Base-by-base conservation (phyloP, 257 asterid species). In the Plantago ovata region DNA sequence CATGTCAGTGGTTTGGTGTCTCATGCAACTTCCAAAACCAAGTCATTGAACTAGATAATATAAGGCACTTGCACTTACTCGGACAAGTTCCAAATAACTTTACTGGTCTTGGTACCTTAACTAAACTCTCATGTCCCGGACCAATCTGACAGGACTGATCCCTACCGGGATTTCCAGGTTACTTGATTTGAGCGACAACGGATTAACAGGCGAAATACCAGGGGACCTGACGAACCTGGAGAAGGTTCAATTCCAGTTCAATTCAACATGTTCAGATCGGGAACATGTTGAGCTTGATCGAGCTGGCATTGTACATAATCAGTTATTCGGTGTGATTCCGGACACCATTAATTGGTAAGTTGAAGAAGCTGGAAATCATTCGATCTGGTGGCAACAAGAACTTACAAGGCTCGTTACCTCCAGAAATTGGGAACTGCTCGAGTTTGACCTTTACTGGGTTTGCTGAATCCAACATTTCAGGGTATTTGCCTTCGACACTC, bases 351-450 rank as follows among this genome's bases (percentile, higher is more conserved):
- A n/a, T 78, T 18, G 88, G 88, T 3, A 58, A 58, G 4, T 63
- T 81, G 59, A 73, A 71, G 36, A 78, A 40, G 47, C 74, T 81
- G 3, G 57, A 78, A 61, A 76, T 78, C 46, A 68, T 81, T 44
- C 68, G 88, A 75, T 84, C 77, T n/a, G 88, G 88, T 18, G 88
- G 88, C 2, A 81, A 81, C 75, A 78, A 78, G 56, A 78, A 78
- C 58, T 75, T 81, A 9, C 77, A 63, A 38, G 88, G 88, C 19
- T 53, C 81, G 1, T 36, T 81, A 12, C 88, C 88, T n/a, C 74
- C n/a, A 57, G 79, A 78, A 56, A 70, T 81, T 51, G 88, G 88
- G 7, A 73, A 75, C 32, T 81, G 88, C 38, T 68, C 71, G 13
- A 78, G 68, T 69, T 71, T 81, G 54, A 49, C 61, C 52, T 56